Conservation (phyloP, 805 yeast genomes). For the Kregervanrija pseudodelftensis region DNA sequence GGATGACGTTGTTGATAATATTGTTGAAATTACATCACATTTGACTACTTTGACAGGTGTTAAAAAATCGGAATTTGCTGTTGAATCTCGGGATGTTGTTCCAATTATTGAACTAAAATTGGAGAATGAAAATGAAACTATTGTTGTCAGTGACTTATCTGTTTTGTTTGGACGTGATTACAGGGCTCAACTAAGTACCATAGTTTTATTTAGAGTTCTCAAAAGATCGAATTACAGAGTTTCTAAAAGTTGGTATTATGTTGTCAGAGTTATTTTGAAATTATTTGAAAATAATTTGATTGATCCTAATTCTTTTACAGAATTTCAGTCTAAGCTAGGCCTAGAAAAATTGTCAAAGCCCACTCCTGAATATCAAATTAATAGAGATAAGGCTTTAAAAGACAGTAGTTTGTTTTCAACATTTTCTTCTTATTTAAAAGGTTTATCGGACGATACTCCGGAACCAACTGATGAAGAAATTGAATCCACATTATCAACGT, state of each 20-base stretch:
- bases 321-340: constrained; percentile 51
- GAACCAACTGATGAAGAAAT: constrained; percentile 95
- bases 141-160: constrained; percentile 75
- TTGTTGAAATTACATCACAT: constrained; percentile 59
- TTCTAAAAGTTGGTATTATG: constrained; percentile 48
- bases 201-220: constrained; percentile 74
- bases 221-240: constrained; percentile 48
- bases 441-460: constrained; percentile 74
- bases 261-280: constrained; percentile 53
- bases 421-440: constrained; percentile 84
- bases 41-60: constrained; percentile 57
- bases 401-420: constrained; percentile 82
- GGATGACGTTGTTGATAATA: constrained; percentile 50
- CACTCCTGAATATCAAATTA: constrained; percentile 58
- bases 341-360: constrained; percentile 53
- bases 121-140: constrained; percentile 46
- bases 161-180: constrained; percentile 84
- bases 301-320: constrained; percentile 55
- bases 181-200: constrained; percentile 85
- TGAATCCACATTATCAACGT: constrained; percentile 73
- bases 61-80: constrained; percentile 23
- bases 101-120: constrained; percentile 41
- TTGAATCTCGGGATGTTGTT: constrained; percentile 31
- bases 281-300: constrained; percentile 69
- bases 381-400: constrained; percentile 55